Conservation (phyloP, 306 rosid genomes). For the Mucuna pruriens region DNA sequence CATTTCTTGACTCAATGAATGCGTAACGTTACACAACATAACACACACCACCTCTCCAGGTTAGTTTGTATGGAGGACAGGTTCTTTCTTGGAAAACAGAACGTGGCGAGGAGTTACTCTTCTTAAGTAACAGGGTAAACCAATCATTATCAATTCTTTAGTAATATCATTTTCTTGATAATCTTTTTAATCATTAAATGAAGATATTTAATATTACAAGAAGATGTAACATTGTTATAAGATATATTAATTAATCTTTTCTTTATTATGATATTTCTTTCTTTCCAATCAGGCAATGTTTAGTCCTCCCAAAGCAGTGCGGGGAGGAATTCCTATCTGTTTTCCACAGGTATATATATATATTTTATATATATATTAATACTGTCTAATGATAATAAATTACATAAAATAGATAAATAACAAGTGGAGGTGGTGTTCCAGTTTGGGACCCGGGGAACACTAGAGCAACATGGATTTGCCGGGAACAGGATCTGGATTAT, state of each 20-base stretch:
- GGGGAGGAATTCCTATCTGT: slow-evolving; percentile 96
- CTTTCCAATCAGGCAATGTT: slow-evolving; percentile 65
- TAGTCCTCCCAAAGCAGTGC: slow-evolving; percentile 74
- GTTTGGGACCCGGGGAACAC: slow-evolving; percentile 78
- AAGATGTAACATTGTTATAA: too few relatives aligned
- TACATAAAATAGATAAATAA: not conserved
- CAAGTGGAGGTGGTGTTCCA: slow-evolving; percentile 11
- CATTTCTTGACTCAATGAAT: not conserved
- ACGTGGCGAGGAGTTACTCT: slow-evolving; percentile 73
- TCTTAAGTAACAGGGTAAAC: slow-evolving; percentile 72
- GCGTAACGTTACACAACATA: too few relatives aligned
- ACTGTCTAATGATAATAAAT: not conserved
- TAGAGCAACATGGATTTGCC: slow-evolving; percentile 91
- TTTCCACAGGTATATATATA: slow-evolving; percentile 96
- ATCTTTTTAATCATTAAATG: too few relatives aligned
- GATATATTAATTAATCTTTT: not conserved
- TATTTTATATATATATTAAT: too few relatives aligned
- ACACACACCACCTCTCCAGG: slow-evolving; percentile 49
- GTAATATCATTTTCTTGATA: too few relatives aligned
- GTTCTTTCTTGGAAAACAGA: slow-evolving; percentile 90
- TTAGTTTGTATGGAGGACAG: slow-evolving; percentile 93
- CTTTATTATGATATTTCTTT: not conserved
- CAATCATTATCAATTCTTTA: not conserved
- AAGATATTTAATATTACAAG: too few relatives aligned
- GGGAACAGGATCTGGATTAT: slow-evolving; percentile 76